These are phyloP conservation scores for Candida xiaguanensis DNA, from an alignment of 805 yeast species.

Conservation along the genomic window DNA sequence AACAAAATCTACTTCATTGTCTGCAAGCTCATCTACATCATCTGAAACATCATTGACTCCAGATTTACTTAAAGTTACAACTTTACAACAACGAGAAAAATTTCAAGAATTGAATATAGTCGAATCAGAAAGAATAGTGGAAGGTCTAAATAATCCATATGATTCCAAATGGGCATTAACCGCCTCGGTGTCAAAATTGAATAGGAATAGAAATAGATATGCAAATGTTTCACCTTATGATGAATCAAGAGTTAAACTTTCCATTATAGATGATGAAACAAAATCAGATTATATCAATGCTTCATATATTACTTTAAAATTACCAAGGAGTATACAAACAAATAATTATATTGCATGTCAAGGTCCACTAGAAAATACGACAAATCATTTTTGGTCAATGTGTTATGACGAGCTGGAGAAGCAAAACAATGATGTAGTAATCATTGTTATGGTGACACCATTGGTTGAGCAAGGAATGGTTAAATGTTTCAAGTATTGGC, in stretches of 20 bases:
- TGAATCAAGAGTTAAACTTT: constrained; percentile 28
- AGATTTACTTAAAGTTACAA: not conserved
- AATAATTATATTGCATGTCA: constrained; percentile 61
- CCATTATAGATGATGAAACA: constrained; percentile 10
- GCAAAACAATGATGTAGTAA: constrained; percentile 21
- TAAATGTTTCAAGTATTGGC: constrained; percentile 46
- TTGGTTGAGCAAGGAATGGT: constrained; percentile 38
- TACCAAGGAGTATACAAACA: not conserved
- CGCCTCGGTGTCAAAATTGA: constrained; percentile 9
- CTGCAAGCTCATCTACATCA: not conserved
- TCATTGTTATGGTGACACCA: constrained; percentile 48
- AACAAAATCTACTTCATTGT: not conserved
- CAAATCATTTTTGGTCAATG: constrained; percentile 49
- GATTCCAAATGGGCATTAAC: constrained; percentile 10
- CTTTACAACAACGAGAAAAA: constrained; percentile 11
- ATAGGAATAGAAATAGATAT: constrained; percentile 28
- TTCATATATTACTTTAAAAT: constrained; percentile 16
- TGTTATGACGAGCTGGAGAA: constrained; percentile 30
- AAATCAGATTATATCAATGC: constrained; percentile 39
- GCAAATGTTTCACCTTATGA: constrained; percentile 42
- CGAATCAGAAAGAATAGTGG: constrained; percentile 13
- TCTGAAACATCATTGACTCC: not conserved
- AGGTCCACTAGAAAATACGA: constrained; percentile 49
- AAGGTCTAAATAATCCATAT: constrained; percentile 8
- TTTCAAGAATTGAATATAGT: constrained; percentile 11